Evolutionary conservation across 2,329 filamentous ascomycete genomes (phyloP).

Genomic region (Penicillium griseofulvum): DNA sequence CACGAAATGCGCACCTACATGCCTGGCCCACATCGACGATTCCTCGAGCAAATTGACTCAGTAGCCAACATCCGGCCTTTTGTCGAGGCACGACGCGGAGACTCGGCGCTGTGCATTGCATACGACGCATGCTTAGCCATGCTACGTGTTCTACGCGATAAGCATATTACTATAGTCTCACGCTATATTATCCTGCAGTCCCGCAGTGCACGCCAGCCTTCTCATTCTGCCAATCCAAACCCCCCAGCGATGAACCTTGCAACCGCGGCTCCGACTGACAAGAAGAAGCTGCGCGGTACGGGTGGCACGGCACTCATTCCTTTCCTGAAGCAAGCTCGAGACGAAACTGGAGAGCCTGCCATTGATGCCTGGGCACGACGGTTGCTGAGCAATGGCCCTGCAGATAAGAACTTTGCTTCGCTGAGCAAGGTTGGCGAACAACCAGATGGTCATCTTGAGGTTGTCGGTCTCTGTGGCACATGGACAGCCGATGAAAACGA

Average conservation of each 20-base stretch:
- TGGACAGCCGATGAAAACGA: slow-evolving; percentile 88
- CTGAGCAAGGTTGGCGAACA: slow-evolving; percentile 55
- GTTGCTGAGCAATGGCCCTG: slow-evolving; percentile 54
- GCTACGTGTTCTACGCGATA: slow-evolving; percentile 76
- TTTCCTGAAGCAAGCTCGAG: slow-evolving; percentile 92
- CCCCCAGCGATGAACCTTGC: slow-evolving; percentile 55
- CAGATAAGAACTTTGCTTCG: slow-evolving; percentile 37
- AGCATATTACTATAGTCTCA: slow-evolving; percentile 93
- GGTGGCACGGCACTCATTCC: slow-evolving; percentile 92
- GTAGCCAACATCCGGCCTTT: slow-evolving; percentile 87
- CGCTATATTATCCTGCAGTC: slow-evolving; percentile 93
- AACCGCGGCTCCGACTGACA: slow-evolving; percentile 41
- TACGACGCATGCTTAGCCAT: slow-evolving; percentile 89
- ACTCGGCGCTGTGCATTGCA: slow-evolving; percentile 69
- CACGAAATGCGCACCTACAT: slow-evolving; percentile 97
- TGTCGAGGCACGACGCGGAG: slow-evolving; percentile 61
- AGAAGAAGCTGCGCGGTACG: slow-evolving; percentile 74
- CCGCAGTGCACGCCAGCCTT: slow-evolving; percentile 66
- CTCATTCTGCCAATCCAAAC: slow-evolving; percentile 55
- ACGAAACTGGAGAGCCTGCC: slow-evolving; percentile 92
- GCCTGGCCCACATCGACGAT: slow-evolving; percentile 87
- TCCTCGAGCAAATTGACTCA: slow-evolving; percentile 73
- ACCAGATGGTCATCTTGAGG: slow-evolving; percentile 54
- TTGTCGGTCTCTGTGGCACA: slow-evolving; percentile 73
- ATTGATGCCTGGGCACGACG: slow-evolving; percentile 65